Percentiles rank a stretch among this genome's conserved stretches.
These are phyloP conservation scores for Epichloe uncinata DNA, from an alignment of 2,329 filamentous ascomycete species.

Conservation along the genomic window DNA sequence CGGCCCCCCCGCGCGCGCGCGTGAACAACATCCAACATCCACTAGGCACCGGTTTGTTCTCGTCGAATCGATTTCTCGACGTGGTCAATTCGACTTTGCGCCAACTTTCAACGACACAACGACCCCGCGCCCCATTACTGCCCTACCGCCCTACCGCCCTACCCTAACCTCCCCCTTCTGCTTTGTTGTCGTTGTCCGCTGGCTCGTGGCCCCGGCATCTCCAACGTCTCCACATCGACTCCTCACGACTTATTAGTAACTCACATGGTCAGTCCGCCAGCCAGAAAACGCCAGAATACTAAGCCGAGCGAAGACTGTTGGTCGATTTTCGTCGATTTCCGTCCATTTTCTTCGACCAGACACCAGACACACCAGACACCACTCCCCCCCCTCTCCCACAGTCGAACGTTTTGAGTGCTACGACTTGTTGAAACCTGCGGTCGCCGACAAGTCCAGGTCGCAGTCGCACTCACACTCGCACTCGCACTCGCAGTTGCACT, in stretches of 20 bases:
- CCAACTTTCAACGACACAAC: not conserved
- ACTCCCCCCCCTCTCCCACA: not conserved
- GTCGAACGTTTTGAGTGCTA: not conserved
- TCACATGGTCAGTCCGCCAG: not conserved
- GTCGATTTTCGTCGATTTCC: not conserved
- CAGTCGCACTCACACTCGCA: not conserved
- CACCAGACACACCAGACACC: no score
- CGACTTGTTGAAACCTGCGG: not conserved
- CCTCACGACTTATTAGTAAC: not conserved
- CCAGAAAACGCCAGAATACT: not conserved
- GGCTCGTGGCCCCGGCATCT: not conserved
- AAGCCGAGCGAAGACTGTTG: not conserved
- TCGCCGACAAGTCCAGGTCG: slow-evolving; percentile 1
- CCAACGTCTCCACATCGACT: slow-evolving; percentile 2
- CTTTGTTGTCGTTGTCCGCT: not conserved
- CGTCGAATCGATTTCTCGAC: not conserved
- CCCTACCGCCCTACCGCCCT: no score
- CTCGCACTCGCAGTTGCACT: slow-evolving; percentile 14
- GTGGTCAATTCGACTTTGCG: not conserved
- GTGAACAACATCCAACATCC: not conserved
- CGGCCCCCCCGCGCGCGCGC: not conserved
- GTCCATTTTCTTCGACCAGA: not conserved
- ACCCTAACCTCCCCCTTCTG: no score
- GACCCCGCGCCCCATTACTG: no score
- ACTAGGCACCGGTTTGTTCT: not conserved